Evolutionary conservation across 2,329 filamentous ascomycete species (phyloP).

Genomic region (Talaromyces sp.): DNA sequence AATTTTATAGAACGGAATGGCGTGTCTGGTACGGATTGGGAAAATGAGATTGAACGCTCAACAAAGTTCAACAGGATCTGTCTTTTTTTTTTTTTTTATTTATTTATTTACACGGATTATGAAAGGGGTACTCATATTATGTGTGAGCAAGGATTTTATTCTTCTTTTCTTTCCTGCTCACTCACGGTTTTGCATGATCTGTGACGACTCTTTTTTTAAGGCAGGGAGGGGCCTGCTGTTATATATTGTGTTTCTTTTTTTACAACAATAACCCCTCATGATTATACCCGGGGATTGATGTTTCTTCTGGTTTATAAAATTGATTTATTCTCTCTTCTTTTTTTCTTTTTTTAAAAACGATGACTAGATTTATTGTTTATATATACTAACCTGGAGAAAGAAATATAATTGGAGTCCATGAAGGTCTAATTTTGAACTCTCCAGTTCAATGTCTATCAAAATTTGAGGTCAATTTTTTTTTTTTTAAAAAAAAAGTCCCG

Average conservation of each 20-base stretch:
- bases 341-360: too few species aligned
- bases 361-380: background rate
- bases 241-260: background rate
- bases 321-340: background rate
- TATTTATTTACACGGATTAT: background rate
- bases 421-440: too few species aligned
- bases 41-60: background rate
- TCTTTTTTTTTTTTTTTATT: background rate
- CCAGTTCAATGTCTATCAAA: too few species aligned
- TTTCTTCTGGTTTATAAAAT: conserved; percentile 2
- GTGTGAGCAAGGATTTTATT: background rate
- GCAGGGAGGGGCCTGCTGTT: too few species aligned
- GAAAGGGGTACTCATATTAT: background rate
- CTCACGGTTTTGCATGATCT: background rate
- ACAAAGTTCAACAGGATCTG: background rate
- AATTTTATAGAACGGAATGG: background rate
- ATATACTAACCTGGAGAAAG: background rate
- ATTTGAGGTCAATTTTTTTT: too few species aligned
- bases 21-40: background rate
- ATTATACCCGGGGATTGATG: background rate
- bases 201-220: background rate
- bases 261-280: background rate
- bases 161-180: background rate
- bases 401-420: too few species aligned
- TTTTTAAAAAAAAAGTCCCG: too few species aligned